These are phyloP conservation scores for Starmera caribaea DNA, from an alignment of 805 yeast genomes.

Conservation along the genomic window DNA sequence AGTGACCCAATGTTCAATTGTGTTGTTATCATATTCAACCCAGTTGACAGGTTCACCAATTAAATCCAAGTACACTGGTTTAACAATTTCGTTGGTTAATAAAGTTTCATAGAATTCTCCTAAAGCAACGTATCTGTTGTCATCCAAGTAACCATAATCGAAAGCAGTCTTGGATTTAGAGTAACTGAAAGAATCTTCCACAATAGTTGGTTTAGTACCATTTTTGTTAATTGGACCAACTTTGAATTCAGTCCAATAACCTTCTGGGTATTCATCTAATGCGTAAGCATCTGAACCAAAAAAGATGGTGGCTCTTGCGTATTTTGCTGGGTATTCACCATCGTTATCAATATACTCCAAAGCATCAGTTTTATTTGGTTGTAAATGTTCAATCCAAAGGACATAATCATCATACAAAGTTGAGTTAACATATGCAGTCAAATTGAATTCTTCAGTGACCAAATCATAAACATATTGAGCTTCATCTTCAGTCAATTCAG, in stretches of 20 bases:
- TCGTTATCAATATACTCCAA: conserved; percentile 12
- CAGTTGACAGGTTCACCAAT: too few relatives aligned
- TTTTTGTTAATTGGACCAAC: conserved; percentile 13
- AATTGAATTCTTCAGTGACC: conserved; percentile 8
- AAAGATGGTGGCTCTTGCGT: conserved; percentile 14
- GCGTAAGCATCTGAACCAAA: conserved; percentile 16
- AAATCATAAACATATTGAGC: conserved; percentile 8
- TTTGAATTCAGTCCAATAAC: conserved; percentile 16
- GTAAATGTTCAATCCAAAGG: conserved; percentile 14
- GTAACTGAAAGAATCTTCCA: conserved; percentile 11
- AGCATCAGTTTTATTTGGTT: conserved; percentile 21
- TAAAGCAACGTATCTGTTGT: conserved; percentile 5
- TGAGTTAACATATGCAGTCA: conserved; percentile 11
- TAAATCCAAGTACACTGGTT: too few relatives aligned
- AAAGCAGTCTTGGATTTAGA: conserved; percentile 12
- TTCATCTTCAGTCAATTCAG: conserved; percentile 14
- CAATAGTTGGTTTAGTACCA: conserved; percentile 5
- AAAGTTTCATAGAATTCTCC: conserved; percentile 2
- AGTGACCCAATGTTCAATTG: too few relatives aligned
- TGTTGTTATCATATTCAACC: too few relatives aligned
- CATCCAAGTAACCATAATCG: conserved; percentile 13
- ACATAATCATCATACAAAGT: conserved; percentile 14
- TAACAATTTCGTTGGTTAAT: too few relatives aligned
- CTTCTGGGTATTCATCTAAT: conserved; percentile 13
- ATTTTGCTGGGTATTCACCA: conserved; percentile 12